phyloP scores from a whole-genome alignment of 192 early-diverging fungal genomes.

The Entomortierella beljakovae region DNA sequence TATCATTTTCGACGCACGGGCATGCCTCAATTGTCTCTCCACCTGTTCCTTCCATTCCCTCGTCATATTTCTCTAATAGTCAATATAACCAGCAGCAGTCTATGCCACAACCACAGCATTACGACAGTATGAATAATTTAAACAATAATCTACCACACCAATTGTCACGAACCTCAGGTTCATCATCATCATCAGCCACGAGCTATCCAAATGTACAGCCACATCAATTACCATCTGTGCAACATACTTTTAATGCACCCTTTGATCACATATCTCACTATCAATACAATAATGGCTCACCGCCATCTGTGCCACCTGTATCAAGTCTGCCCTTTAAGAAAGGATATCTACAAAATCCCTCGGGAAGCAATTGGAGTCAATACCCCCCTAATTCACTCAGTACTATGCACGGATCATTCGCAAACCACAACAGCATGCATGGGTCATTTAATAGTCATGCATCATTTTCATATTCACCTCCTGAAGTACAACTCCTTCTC shows the following conservation, averaged over 20 bases:
- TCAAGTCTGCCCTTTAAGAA: neutral
- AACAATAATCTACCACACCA: neutral
- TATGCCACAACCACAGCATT: constrained; percentile 2
- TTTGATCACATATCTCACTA: constrained; percentile 3
- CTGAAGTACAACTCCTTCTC: constrained; percentile 13
- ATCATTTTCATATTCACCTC: neutral
- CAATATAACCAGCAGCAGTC: neutral
- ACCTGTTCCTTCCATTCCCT: neutral
- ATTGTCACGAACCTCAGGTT: neutral
- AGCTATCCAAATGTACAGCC: neutral
- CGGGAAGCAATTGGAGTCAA: constrained; percentile 17
- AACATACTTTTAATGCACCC: neutral
- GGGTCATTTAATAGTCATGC: constrained; percentile 19
- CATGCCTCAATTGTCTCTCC: neutral
- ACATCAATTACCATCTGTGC: neutral
- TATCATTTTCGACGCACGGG: neutral
- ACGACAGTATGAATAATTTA: neutral
- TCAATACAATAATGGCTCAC: neutral
- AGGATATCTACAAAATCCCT: constrained; percentile 5
- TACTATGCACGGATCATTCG: too few species aligned
- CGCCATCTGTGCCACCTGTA: neutral
- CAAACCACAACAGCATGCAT: constrained; percentile 3
- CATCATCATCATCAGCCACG: constrained; percentile 3
- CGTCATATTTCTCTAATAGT: neutral
- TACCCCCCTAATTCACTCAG: neutral